A percentile compares a stretch with the other conserved stretches of the same genome.
Evolutionary conservation across 768 basidiomycete genomes (phyloP).

Genomic region (Ramaria rubella): DNA sequence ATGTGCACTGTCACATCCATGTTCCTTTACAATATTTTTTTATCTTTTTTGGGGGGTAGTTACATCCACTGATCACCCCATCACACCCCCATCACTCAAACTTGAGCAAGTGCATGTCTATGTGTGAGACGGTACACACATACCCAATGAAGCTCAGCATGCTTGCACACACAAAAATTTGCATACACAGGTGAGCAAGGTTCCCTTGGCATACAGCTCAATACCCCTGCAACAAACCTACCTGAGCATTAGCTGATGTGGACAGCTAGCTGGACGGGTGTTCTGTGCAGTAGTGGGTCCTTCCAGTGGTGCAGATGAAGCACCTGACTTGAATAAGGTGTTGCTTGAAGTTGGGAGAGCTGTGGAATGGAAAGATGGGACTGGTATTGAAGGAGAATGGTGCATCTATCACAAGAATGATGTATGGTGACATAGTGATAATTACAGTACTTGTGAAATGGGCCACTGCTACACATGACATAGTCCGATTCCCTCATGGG

Average conservation of each 20-base stretch:
- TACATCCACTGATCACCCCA: too few relatives aligned
- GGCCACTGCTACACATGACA: too few relatives aligned
- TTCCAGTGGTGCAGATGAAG: not conserved
- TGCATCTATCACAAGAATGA: slow-evolving; percentile 23
- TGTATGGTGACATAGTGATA: not conserved
- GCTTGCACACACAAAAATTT: not conserved
- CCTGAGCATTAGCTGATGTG: slow-evolving; percentile 49
- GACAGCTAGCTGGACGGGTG: slow-evolving; percentile 14
- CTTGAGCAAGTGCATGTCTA: slow-evolving; percentile 72
- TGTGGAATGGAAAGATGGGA: slow-evolving; percentile 54
- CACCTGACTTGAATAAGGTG: not conserved
- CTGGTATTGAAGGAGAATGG: slow-evolving; percentile 54
- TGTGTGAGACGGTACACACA: slow-evolving; percentile 68
- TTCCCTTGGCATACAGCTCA: slow-evolving; percentile 65
- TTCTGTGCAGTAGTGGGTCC: slow-evolving; percentile 19
- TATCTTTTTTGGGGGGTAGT: too few relatives aligned
- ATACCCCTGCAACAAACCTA: slow-evolving; percentile 54
- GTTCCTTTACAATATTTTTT: too few relatives aligned
- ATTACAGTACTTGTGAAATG: too few relatives aligned
- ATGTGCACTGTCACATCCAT: too few relatives aligned
- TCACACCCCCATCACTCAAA: slow-evolving; percentile 46
- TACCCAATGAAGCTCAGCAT: not conserved
- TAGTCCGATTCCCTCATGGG: too few relatives aligned
- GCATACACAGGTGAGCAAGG: slow-evolving; percentile 59
- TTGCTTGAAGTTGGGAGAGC: slow-evolving; percentile 36